A percentile compares a stretch with the other conserved stretches of the same genome.
phyloP scores from a whole-genome alignment of 106 monocot genomes.

The Agapanthus africanus region DNA sequence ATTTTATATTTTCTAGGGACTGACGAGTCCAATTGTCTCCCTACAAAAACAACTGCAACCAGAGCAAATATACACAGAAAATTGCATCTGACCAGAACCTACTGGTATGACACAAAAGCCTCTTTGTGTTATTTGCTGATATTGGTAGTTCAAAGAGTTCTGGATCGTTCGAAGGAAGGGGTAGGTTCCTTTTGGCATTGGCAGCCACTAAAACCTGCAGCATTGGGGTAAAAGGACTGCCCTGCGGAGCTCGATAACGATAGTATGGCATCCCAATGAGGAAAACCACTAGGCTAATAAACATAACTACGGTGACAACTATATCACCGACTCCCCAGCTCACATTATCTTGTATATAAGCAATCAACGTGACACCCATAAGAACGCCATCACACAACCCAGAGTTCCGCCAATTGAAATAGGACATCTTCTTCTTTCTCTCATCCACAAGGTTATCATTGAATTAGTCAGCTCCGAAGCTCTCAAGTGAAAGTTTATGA shows the following conservation, averaged over 20 bases:
- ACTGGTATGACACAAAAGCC: slow-evolving; percentile 34
- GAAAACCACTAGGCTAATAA: slow-evolving; percentile 26
- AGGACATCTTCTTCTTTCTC: slow-evolving; percentile 69
- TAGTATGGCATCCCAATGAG: slow-evolving; percentile 32
- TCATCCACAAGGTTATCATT: slow-evolving; percentile 48
- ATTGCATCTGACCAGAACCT: slow-evolving; percentile 44
- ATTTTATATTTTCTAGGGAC: no score
- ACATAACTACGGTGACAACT: slow-evolving; percentile 31
- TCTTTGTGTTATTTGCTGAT: slow-evolving; percentile 16
- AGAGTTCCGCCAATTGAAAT: slow-evolving; percentile 86
- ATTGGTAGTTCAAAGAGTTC: slow-evolving; percentile 35
- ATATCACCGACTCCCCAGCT: slow-evolving; percentile 38
- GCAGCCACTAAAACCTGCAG: slow-evolving; percentile 39
- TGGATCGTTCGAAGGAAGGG: slow-evolving; percentile 17
- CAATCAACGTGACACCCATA: slow-evolving; percentile 44
- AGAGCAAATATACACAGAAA: no score
- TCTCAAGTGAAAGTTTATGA: slow-evolving; percentile 65
- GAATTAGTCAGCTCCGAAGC: slow-evolving; percentile 84
- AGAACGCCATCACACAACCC: slow-evolving; percentile 46
- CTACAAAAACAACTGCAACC: no score
- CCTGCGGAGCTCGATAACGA: slow-evolving; percentile 30
- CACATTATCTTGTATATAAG: slow-evolving; percentile 54
- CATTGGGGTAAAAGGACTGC: slow-evolving; percentile 49
- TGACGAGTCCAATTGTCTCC: no score
- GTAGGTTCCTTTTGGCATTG: slow-evolving; percentile 27